Evolutionary conservation across 2,329 filamentous ascomycete genomes (phyloP).

Genomic region (Lasiodiplodia hormozganensis): DNA sequence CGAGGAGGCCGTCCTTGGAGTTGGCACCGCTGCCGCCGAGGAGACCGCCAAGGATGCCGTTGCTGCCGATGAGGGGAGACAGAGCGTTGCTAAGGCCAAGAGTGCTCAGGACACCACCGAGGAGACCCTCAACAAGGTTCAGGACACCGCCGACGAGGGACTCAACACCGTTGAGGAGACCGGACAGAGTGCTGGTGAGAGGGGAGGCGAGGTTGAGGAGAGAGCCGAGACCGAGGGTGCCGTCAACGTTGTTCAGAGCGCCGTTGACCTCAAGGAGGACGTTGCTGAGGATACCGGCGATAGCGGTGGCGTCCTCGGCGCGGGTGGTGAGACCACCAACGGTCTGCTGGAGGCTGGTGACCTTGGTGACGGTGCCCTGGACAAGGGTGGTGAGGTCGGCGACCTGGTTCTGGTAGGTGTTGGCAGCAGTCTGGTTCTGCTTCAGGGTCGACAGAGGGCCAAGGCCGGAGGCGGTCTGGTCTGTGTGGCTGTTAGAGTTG

Average conservation of each 20-base stretch:
- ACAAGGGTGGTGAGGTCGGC: conserved; percentile 1
- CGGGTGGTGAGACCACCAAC: neutral
- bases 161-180: conserved; percentile 17
- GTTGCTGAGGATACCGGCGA: conserved; percentile 23
- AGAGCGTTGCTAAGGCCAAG: conserved; percentile 20
- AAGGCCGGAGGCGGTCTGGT: conserved; percentile 12
- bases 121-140: conserved; percentile 16
- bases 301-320: conserved; percentile 1
- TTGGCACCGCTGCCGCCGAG: neutral
- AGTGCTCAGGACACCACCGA: conserved; percentile 16
- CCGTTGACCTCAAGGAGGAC: conserved; percentile 26
- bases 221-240: conserved; percentile 23
- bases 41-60: conserved; percentile 10
- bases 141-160: conserved; percentile 17
- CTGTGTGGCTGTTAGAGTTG: neutral
- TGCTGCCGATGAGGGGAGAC: neutral
- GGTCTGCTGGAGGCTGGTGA: conserved; percentile 3
- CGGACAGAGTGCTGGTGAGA: conserved; percentile 20
- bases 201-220: conserved; percentile 17
- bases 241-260: conserved; percentile 19
- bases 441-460: conserved; percentile 6
- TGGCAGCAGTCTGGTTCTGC: conserved; percentile 24
- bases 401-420: conserved; percentile 7
- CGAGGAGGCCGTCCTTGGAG: conserved; percentile 11
- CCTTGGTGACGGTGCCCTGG: conserved; percentile 13